These are phyloP conservation scores for Plenodomus tracheiphilus DNA, from an alignment of 2,329 filamentous ascomycete species.

Conservation along the genomic window DNA sequence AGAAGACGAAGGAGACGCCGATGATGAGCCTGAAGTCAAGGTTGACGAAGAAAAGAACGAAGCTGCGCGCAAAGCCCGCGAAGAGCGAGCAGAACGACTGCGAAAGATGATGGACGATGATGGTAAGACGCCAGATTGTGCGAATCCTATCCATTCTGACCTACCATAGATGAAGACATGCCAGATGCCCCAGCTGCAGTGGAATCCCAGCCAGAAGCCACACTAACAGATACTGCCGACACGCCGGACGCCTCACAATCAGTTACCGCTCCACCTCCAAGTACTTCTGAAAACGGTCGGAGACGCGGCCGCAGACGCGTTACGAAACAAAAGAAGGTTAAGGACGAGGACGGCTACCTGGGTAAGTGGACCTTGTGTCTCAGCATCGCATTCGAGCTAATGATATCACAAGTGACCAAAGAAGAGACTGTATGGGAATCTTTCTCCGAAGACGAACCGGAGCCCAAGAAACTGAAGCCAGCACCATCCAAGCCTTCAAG, in stretches of 20 bases:
- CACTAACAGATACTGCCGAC: conserved; percentile 11
- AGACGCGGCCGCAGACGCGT: conserved; percentile 77
- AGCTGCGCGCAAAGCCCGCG: conserved; percentile 51
- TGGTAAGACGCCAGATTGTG: conserved; percentile 48
- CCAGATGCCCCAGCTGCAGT: conserved; percentile 55
- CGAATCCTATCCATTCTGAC: conserved; percentile 14
- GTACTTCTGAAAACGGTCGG: conserved; percentile 64
- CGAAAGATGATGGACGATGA: conserved; percentile 76
- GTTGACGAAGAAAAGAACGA: conserved; percentile 38
- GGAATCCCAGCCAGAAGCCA: conserved; percentile 37
- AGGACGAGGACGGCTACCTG: conserved; percentile 88
- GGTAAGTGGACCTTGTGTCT: conserved; percentile 57
- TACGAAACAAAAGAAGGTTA: conserved; percentile 83
- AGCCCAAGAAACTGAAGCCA: conserved; percentile 58
- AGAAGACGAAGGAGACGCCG: conserved; percentile 40
- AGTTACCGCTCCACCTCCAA: conserved; percentile 31
- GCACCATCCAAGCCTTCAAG: conserved; percentile 36
- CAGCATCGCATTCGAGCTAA: conserved; percentile 13
- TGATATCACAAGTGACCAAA: conserved; percentile 69
- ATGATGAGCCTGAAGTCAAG: conserved; percentile 35
- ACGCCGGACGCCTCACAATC: conserved; percentile 20
- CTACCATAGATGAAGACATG: conserved; percentile 57
- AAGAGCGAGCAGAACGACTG: conserved; percentile 68
- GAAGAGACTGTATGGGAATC: conserved; percentile 88
- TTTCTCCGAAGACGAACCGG: conserved; percentile 85